Evolutionary conservation across 805 yeast species (phyloP).

Genomic region (Schwanniomyces yamadae): DNA sequence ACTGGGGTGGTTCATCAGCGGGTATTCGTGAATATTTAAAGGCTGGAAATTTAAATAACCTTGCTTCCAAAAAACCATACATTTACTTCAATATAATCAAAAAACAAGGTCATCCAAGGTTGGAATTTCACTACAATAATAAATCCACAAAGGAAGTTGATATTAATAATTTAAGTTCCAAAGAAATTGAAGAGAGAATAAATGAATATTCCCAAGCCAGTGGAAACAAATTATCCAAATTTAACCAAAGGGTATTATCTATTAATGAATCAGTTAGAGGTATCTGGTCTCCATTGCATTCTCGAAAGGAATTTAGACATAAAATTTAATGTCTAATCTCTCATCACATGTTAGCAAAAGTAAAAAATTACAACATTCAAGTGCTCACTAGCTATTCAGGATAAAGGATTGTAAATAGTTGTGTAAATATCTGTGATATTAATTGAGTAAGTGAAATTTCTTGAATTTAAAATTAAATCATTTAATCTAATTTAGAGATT

Average conservation of each 20-base stretch:
- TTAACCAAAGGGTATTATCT: constrained; percentile 72
- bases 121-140: constrained; percentile 38
- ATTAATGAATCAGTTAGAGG: constrained; percentile 87
- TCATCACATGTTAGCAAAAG: too few species aligned
- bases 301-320: constrained; percentile 41
- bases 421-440: too few species aligned
- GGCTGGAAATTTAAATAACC: constrained; percentile 47
- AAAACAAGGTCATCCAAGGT: constrained; percentile 81
- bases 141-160: constrained; percentile 57
- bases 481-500: too few species aligned
- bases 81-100: constrained; percentile 70
- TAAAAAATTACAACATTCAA: too few species aligned
- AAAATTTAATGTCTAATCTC: constrained; percentile 37
- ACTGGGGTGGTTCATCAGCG: constrained; percentile 92
- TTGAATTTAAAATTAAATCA: too few species aligned
- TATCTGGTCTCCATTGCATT: constrained; percentile 95
- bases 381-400: too few species aligned
- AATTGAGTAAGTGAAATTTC: too few species aligned
- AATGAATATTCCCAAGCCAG: constrained; percentile 62
- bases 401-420: too few species aligned
- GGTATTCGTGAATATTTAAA: constrained; percentile 74
- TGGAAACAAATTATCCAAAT: constrained; percentile 65
- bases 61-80: constrained; percentile 62
- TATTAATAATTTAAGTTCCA: constrained; percentile 67
- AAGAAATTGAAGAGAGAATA: constrained; percentile 63